These are phyloP conservation scores for Trichoderma pleuroti DNA, from an alignment of 2,329 filamentous ascomycete species.

Conservation along the genomic window DNA sequence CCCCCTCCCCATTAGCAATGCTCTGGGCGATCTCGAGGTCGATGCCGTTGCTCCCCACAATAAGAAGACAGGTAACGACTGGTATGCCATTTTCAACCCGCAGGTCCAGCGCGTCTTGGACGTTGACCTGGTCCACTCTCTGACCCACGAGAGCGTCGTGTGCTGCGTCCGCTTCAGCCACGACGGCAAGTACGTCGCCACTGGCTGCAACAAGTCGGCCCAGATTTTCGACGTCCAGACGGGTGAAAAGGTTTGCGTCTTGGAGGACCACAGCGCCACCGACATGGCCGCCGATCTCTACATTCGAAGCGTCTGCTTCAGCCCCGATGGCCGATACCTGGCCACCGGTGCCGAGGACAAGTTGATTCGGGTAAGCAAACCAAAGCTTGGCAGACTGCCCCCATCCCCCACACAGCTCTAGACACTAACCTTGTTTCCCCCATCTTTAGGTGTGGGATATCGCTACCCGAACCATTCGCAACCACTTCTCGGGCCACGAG, in stretches of 20 bases:
- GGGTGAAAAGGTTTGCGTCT: constrained; percentile 81
- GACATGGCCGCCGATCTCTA: constrained; percentile 91
- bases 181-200: constrained; percentile 93
- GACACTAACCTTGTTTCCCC: constrained; percentile 20
- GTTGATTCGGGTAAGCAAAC: constrained; percentile 74
- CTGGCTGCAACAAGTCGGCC: constrained; percentile 97
- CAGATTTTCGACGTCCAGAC: constrained; percentile 94
- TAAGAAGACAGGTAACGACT: constrained; percentile 87
- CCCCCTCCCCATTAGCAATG: constrained; percentile 53
- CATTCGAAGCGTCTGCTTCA: constrained; percentile 98
- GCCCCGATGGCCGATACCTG: constrained; percentile 87
- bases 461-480: constrained; percentile 73
- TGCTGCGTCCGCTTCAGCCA: constrained; percentile 97
- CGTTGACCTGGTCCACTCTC: constrained; percentile 88
- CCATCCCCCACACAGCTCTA: not conserved
- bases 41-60: constrained; percentile 80
- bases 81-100: constrained; percentile 97
- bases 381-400: not conserved
- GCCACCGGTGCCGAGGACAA: constrained; percentile 98
- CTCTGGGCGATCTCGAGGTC: constrained; percentile 80
- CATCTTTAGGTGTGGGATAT: constrained; percentile 85
- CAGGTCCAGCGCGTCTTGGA: constrained; percentile 84
- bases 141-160: constrained; percentile 92
- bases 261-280: constrained; percentile 77
- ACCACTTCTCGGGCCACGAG: constrained; percentile 94